phyloP scores from a whole-genome alignment of 495 filamentous ascomycete species.

The Acidomyces sp. region DNA sequence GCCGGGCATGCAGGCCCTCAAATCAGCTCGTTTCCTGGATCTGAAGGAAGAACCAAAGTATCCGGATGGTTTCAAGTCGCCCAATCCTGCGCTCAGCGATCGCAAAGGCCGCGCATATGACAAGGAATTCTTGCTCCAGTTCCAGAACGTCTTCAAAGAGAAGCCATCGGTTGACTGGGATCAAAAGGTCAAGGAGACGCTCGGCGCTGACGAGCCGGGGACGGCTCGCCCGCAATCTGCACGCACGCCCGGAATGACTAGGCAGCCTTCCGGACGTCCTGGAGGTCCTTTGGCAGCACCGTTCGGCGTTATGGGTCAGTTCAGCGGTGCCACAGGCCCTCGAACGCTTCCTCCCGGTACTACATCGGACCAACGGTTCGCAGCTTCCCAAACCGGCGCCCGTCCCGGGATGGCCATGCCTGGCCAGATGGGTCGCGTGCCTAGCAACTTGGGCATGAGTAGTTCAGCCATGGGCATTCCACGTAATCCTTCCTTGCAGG shows the following conservation, averaged over 20 bases:
- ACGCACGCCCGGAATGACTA: constrained; percentile 41
- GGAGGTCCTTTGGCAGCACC: constrained; percentile 26
- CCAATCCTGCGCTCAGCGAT: constrained; percentile 80
- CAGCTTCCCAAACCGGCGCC: constrained; percentile 37
- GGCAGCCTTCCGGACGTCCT: constrained; percentile 36
- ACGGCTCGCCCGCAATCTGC: constrained; percentile 47
- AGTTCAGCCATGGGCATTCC: constrained; percentile 27
- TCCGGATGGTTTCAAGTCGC: constrained; percentile 66
- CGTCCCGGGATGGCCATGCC: constrained; percentile 49
- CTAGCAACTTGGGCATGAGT: constrained; percentile 19
- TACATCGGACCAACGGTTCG: constrained; percentile 52
- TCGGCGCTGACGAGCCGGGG: constrained; percentile 56
- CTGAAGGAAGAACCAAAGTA: constrained; percentile 56
- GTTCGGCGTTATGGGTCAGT: constrained; percentile 55
- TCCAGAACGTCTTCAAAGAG: constrained; percentile 85
- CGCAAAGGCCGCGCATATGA: constrained; percentile 83
- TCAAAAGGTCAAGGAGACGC: constrained; percentile 63
- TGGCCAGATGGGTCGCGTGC: constrained; percentile 29
- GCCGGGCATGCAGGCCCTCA: constrained; percentile 78
- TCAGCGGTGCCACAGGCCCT: constrained; percentile 34
- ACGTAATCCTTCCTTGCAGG: constrained; percentile 43
- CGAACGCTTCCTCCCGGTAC: constrained; percentile 52
- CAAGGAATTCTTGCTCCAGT: constrained; percentile 91
- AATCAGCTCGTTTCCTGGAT: constrained; percentile 70
- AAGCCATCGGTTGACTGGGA: constrained; percentile 90